Percentiles rank a stretch among this genome's conserved stretches.
Conservation (phyloP, 2,329 filamentous ascomycete species). For the Fusarium miscanthi region DNA sequence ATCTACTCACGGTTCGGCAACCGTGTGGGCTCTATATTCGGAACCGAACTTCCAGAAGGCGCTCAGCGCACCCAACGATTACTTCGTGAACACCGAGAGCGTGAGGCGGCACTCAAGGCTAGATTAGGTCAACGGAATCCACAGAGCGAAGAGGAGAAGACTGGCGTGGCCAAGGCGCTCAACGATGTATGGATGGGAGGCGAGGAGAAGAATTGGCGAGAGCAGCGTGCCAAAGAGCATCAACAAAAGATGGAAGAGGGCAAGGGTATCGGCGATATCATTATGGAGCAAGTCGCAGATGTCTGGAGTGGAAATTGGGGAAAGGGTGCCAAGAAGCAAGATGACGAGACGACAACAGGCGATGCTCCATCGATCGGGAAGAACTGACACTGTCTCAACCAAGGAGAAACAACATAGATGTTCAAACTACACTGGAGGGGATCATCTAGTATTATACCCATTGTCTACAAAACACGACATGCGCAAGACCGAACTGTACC, state of each 20-base stretch:
- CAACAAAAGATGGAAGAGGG: conserved; percentile 65
- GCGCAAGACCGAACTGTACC: conserved; percentile 32
- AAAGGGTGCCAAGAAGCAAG: conserved; percentile 45
- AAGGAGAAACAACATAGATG: conserved; percentile 38
- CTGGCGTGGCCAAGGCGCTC: conserved; percentile 50
- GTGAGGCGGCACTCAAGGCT: conserved; percentile 48
- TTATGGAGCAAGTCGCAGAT: conserved; percentile 67
- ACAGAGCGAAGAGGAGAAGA: conserved; percentile 46
- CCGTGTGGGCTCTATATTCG: conserved; percentile 59
- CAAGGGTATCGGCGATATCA: conserved; percentile 66
- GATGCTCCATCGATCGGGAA: conserved; percentile 21
- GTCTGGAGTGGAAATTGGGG: conserved; percentile 58
- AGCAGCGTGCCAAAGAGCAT: conserved; percentile 63
- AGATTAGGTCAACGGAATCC: conserved; percentile 27
- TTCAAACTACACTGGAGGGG: neutral
- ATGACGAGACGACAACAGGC: conserved; percentile 38
- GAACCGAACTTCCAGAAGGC: conserved; percentile 67
- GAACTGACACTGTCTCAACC: conserved; percentile 34
- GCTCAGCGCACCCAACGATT: conserved; percentile 60
- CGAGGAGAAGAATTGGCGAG: conserved; percentile 65
- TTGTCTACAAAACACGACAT: neutral
- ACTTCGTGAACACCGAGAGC: conserved; percentile 59
- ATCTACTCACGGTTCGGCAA: conserved; percentile 60
- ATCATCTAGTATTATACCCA: neutral
- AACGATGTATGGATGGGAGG: conserved; percentile 69